Base-by-base conservation (phyloP, 176 grass and related monocot species). In the Calamus simplicifolius region DNA sequence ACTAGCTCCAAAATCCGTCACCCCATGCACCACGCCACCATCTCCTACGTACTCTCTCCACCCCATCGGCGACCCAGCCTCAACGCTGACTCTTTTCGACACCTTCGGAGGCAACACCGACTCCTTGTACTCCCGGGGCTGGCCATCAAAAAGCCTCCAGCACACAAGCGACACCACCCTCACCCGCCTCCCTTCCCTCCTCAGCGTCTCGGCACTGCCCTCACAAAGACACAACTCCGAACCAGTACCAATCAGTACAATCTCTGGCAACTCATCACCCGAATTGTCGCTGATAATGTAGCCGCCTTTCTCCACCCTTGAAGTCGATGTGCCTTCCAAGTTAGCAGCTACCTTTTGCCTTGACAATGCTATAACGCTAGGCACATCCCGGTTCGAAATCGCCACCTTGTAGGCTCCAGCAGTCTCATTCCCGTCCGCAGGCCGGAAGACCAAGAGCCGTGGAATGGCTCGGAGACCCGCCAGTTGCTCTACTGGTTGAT, bases 311-410 rank as follows among this genome's bases (percentile, higher is more conserved):
- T 43, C 60, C 10, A 63, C 60, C 12, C n/a, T n/a, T 16, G 29
- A 43, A 48, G 29, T 31, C 61, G 61, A 63, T 12, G 61, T 25
- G 61, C 19, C 61, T 23, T 49, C 30, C n/a, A 63, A 25, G 61
- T 63, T 63, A 29, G 61, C 61, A 4, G 61, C 61, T 18, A 63
- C 61, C 61, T 63, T 63, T 16, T 63, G 61, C 18, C 61, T 28
- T 3, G 38, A 63, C 61, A 50, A 49, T 6, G 61, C 61, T 6
- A 63, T 50, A 8, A 29, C 61, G 3, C 61, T 63, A 10, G 61
- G 61, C 8, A 17, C 30, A 49, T 19, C 18, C 21, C 61, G 16
- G 4, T 63, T 63, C 12, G 38, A 21, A 19, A 63, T 23, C 19
- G 61, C 61, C 12, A 49, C 38, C 30, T 25, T 26, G n/a, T 63